phyloP scores from a whole-genome alignment of 306 rosid species.

The Gleditsia sinensis region DNA sequence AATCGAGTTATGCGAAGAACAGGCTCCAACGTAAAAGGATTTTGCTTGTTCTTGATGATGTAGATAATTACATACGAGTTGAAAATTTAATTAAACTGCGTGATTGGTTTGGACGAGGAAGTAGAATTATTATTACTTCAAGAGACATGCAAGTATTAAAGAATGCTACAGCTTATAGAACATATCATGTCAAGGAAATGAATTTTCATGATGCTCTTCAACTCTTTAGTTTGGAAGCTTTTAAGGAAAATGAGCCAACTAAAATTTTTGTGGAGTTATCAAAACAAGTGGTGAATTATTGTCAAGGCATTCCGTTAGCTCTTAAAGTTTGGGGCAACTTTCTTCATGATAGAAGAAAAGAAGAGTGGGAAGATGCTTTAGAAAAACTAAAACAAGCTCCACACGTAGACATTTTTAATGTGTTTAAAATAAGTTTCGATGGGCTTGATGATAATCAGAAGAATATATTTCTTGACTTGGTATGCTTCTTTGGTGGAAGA shows the following conservation, averaged over 20 bases:
- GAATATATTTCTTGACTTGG: too few species aligned
- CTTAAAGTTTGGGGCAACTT: constrained; percentile 8
- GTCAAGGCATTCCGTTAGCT: constrained; percentile 17
- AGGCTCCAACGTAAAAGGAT: too few species aligned
- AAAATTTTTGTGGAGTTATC: too few species aligned
- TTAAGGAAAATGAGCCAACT: too few species aligned
- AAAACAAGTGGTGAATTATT: not conserved
- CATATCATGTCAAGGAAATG: too few species aligned
- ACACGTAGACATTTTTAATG: not conserved
- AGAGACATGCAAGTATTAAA: too few species aligned
- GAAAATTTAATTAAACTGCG: not conserved
- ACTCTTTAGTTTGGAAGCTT: too few species aligned
- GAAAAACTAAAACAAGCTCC: not conserved
- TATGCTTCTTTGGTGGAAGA: not conserved
- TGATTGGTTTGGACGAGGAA: too few species aligned
- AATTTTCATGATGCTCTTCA: too few species aligned
- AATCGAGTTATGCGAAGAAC: not conserved
- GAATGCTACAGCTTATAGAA: too few species aligned
- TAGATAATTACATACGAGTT: not conserved
- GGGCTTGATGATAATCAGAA: too few species aligned
- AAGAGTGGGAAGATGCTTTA: constrained; percentile 5
- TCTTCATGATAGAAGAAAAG: not conserved
- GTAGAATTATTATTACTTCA: too few species aligned
- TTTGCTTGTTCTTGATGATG: constrained; percentile 32
- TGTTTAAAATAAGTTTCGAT: not conserved